Conservation (phyloP, 306 rosid species). For the Calophaca sinica region DNA sequence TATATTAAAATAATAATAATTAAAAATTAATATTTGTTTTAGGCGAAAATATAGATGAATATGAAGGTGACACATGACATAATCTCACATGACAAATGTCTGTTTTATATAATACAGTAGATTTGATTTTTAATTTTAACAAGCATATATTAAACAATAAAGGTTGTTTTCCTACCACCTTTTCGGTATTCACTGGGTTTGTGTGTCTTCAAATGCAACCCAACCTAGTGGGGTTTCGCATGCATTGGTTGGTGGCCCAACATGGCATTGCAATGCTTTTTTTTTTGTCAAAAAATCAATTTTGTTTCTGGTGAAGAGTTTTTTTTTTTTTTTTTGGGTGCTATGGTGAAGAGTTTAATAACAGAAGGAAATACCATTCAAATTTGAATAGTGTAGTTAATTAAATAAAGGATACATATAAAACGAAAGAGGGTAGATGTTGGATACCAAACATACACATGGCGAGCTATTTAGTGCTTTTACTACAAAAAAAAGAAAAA, state of each 20-base stretch:
- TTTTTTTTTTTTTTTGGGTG: too few relatives aligned
- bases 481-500: background rate
- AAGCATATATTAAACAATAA: background rate
- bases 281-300: background rate
- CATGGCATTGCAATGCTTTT: background rate
- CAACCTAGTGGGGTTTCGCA: background rate
- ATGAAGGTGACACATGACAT: too few relatives aligned
- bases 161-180: constrained; percentile 2
- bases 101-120: too few relatives aligned
- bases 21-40: too few relatives aligned
- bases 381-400: background rate
- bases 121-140: too few relatives aligned
- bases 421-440: too few relatives aligned
- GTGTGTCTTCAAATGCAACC: constrained; percentile 27
- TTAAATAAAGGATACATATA: background rate
- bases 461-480: background rate
- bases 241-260: constrained; percentile 5
- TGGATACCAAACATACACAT: background rate
- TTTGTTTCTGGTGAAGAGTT: background rate
- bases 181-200: background rate
- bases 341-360: background rate
- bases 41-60: too few relatives aligned
- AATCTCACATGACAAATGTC: too few relatives aligned
- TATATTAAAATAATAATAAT: too few relatives aligned
- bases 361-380: background rate